A percentile compares a stretch with the other conserved stretches of the same genome.
These are phyloP conservation scores for Backusella westeae DNA, from an alignment of 192 early-diverging fungal genomes.

Conservation along the genomic window DNA sequence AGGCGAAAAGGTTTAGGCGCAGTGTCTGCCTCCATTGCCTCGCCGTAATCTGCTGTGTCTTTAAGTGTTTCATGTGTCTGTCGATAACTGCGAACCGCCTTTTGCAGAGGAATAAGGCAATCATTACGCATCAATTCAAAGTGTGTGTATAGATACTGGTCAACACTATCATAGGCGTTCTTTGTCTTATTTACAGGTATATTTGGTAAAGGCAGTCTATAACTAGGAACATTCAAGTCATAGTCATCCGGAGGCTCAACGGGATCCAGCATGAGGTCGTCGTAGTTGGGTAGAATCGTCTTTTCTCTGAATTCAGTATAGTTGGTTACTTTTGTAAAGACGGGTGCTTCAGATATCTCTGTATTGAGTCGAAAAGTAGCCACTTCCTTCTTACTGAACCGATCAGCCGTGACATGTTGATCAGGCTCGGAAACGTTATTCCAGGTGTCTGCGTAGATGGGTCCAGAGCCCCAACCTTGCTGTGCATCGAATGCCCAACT, in stretches of 20 bases:
- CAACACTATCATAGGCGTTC: slow-evolving; percentile 39
- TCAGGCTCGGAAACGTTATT: not conserved
- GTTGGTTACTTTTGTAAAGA: slow-evolving; percentile 17
- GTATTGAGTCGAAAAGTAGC: slow-evolving; percentile 13
- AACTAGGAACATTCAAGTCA: not conserved
- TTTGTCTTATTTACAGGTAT: slow-evolving; percentile 46
- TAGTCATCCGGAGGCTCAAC: not conserved
- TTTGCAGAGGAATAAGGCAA: slow-evolving; percentile 46
- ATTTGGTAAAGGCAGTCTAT: slow-evolving; percentile 24
- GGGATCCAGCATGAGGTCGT: slow-evolving; percentile 21
- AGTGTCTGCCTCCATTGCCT: not conserved
- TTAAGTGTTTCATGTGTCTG: not conserved
- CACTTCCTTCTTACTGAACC: not conserved
- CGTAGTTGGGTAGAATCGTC: slow-evolving; percentile 15
- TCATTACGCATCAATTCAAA: slow-evolving; percentile 53
- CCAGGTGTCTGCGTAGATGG: slow-evolving; percentile 8
- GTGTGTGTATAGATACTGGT: slow-evolving; percentile 53
- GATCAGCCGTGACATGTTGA: not conserved
- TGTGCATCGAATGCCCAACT: not conserved
- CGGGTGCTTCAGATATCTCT: slow-evolving; percentile 14
- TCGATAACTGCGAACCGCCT: slow-evolving; percentile 36
- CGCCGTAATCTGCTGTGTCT: not conserved
- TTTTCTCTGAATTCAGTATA: slow-evolving; percentile 20
- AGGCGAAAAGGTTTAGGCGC: slow-evolving; percentile 11
- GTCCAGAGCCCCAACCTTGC: slow-evolving; percentile 1